Evolutionary conservation across 257 asterid genomes (phyloP), one percentile per base, ranked within the genome.

Genomic region (Perilla frutescens): DNA sequence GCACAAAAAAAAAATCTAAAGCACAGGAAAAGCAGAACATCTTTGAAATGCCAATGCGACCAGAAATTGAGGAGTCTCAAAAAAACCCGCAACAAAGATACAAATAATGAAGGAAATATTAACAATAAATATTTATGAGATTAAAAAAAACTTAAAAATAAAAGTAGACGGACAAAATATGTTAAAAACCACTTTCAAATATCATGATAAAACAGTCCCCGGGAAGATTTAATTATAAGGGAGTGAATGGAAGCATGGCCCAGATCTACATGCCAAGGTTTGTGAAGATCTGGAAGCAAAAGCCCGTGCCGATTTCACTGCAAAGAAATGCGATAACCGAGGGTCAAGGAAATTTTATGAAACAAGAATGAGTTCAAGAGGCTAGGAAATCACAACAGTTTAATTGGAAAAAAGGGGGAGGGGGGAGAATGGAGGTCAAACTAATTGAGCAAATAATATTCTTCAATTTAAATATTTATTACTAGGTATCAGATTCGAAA

Each of bases 151-250:
- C 4, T 43, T 63, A 3, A 65, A 31, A 20, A 3, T 44, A 47
- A 47, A 66, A 40, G 0, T 31, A 20, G 31, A 66, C 8, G 36
- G 4, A 31, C 31, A 66, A 66, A 47, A 49, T 31, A 15, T 1
- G 47, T 66, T 49, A n/a, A 4, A 43, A 63, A 63, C 55, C 34
- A 66, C 61, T 36, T 66, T 36, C 15, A 34, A 66, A 32, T 48
- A 48, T 29, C n/a, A 34, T 34, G 39, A 32, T 14, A 66, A 49
- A 66, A 13, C 71, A 13, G 47, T 66, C 47, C 12, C 15, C 10
- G 13, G 32, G 71, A 49, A 32, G 59, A 62, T 10, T 15, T 39
- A 41, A 13, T 4, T 43, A 62, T 26, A 40, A 37, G 8, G 14
- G 14, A 29, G 14, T 6, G 43, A 47, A 10, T 45, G 14, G 47